Evolutionary conservation across 371 early-diverging fungal genomes (phyloP), one percentile per base, ranked within the genome.

Genomic region (Rhizopus sp.): DNA sequence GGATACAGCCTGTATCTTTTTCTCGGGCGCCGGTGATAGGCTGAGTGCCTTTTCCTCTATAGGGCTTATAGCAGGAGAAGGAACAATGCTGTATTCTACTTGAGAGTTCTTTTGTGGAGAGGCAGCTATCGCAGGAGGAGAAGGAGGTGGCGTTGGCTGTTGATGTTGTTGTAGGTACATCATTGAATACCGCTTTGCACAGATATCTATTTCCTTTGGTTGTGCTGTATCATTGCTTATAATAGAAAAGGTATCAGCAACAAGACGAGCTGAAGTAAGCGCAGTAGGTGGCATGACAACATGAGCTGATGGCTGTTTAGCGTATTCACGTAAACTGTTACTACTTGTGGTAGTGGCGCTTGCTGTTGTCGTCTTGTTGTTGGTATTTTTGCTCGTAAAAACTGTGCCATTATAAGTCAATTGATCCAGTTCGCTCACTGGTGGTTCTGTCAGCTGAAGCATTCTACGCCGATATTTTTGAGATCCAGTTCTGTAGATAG

Each of bases 381-480:
- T 54, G 10, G 16, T 53, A 5, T 35, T 30, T 46, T 34, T 52
- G 33, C 37, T 49, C 6, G 48, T 45, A 7, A 37, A 10, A 13
- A 55, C 50, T 9, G 69, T 69, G 32, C 62, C 62, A 35, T 56
- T 68, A 44, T 72, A 77, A 3, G 54, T 56, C 7, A 73, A 39
- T 48, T 73, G 69, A 53, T 77, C 74, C 6, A 77, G 37, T 55
- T 77, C 72, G 51, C 58, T 63, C 7, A 64, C 58, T 7, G 74
- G 70, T 15, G 74, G 73, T 16, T 53, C 59, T 7, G 68, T 48
- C 8, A 77, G 44, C 32, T 71, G 74, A 37, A 74, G 50, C 37
- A 59, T 58, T 12, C 68, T 39, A 17, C 68, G 44, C 0, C 74
- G 63, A 37, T 71, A 53, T 33, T 71, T 73, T 31, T 70, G 66